A percentile compares a stretch with the other conserved stretches of the same genome.
These are phyloP conservation scores for Rosa hybrid DNA, from an alignment of 331 rosid genomes.

Conservation along the genomic window DNA sequence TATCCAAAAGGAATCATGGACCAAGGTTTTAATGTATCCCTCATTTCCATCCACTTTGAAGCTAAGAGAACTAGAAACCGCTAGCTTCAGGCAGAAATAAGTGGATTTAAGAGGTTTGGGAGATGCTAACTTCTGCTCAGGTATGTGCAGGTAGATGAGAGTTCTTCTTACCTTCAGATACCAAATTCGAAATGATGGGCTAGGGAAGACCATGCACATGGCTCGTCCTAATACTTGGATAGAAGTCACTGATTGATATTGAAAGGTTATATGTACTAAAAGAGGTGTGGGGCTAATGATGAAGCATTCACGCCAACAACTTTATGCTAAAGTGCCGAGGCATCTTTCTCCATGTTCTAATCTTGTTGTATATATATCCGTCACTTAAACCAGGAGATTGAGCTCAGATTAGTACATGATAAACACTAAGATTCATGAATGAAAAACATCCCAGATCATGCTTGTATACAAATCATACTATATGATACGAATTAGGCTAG, in stretches of 20 bases:
- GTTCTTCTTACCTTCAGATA: conserved; percentile 2
- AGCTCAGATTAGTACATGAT: conserved; percentile 4
- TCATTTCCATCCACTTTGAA: neutral
- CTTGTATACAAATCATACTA: neutral
- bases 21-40: neutral
- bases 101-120: neutral
- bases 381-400: neutral
- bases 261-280: conserved; percentile 19
- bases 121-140: conserved; percentile 5
- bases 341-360: conserved; percentile 1
- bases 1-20: neutral
- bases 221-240: conserved; percentile 24
- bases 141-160: neutral
- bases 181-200: conserved; percentile 18
- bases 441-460: neutral
- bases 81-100: neutral
- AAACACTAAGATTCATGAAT: neutral
- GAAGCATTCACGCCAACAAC: conserved; percentile 30
- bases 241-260: conserved; percentile 24
- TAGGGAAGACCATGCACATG: conserved; percentile 53
- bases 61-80: neutral
- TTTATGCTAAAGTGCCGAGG: conserved; percentile 18
- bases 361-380: neutral
- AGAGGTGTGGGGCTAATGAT: conserved; percentile 29
- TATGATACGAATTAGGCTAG: neutral